phyloP scores from a whole-genome alignment of 345 rosid species.

The Brassica rapa region DNA sequence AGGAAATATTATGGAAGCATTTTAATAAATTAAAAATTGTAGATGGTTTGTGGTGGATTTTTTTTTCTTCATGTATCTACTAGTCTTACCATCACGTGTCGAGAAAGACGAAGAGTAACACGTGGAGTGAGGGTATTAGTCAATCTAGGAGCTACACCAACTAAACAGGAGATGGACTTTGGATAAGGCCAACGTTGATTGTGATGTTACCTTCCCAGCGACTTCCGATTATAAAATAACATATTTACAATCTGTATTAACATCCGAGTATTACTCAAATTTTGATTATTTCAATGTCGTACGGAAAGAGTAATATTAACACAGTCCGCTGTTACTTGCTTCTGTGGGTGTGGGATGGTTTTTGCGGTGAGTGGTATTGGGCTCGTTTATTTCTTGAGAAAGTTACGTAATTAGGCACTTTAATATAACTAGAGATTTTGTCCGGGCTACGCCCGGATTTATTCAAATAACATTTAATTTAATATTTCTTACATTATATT shows the following conservation, averaged over 20 bases:
- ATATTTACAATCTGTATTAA: not conserved
- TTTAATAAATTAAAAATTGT: not conserved
- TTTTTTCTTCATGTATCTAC: not conserved
- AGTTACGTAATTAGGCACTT: not conserved
- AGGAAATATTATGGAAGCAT: not conserved
- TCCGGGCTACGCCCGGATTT: no score
- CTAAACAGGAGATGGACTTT: conserved; percentile 12
- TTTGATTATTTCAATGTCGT: not conserved
- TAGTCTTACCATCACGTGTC: not conserved
- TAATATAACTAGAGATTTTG: not conserved
- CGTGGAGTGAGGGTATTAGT: conserved; percentile 22
- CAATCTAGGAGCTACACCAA: conserved; percentile 21
- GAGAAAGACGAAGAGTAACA: not conserved
- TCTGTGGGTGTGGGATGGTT: conserved; percentile 28
- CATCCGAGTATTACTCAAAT: not conserved
- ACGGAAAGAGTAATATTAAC: not conserved
- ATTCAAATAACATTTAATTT: no score
- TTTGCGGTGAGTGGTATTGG: conserved; percentile 22
- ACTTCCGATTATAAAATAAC: conserved; percentile 6
- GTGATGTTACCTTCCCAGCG: conserved; percentile 23
- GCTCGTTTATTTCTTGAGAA: not conserved
- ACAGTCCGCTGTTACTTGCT: conserved; percentile 12
- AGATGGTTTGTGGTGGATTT: not conserved
- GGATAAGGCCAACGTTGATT: conserved; percentile 22
- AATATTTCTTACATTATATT: no score